Evolutionary conservation across 164 flowering plant genomes (phyloP), one percentile per base, ranked within the genome.

Genomic region (Tetracentron sinense): DNA sequence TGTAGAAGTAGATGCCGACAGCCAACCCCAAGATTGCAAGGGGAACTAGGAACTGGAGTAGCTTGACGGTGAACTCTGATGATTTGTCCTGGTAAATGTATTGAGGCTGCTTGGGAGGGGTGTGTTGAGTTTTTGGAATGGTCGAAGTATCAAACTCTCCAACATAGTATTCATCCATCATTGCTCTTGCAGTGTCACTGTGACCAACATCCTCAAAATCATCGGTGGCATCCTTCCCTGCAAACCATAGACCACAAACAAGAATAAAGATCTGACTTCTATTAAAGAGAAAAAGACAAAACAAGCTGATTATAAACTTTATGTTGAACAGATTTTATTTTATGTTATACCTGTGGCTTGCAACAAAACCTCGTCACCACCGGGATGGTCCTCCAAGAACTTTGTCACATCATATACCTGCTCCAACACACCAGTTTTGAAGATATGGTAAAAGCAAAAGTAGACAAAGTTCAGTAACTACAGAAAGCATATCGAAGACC

Each of bases 31-130:
- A 74, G 69, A 91, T 87, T 11, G 80, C 64, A 47, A 91, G 66
- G 46, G 96, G 97, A 48, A 89, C 86, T 20, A 91, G 82, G 80
- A 89, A 84, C 70, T 89, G 97, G 21, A 89, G 90, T 61, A 91
- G 69, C 82, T 89, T 91, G 78, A 89, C 68, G 67, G 89, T 44
- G 70, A 91, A 87, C 44, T 85, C 86, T 2, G 88, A 23, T 2
- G 88, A 83, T 77, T 85, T 82, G 71, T 81, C 83, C 65, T 79
- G 86, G 67, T 77, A n/a, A n/a, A n/a, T 79, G 78, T 77, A 69
- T 30, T 70, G 77, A 65, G 86, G 74, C 67, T 82, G 85, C 68
- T 75, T 77, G 10, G 86, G 86, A 51, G 84, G 83, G 19, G 76
- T 67, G 63, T 81, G 82, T 15, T 54, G 56, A 10, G 21, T 49